Evolutionary conservation across 2,329 filamentous ascomycete genomes (phyloP).

Genomic region (Cladosporium sp.): DNA sequence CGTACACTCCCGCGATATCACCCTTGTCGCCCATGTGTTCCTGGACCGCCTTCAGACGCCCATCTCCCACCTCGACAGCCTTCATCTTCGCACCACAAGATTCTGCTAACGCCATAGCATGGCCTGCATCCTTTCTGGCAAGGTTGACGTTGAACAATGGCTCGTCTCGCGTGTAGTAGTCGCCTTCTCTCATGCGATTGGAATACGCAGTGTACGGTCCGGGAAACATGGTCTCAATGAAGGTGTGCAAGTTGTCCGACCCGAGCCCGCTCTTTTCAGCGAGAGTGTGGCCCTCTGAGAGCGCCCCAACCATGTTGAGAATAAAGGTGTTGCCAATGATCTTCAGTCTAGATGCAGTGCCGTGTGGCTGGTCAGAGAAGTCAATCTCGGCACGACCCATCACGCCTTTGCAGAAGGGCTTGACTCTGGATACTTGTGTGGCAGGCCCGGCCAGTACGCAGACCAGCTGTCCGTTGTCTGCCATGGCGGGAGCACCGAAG

Average conservation of each 20-base stretch:
- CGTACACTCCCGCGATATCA: conserved; percentile 82
- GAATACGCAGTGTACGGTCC: conserved; percentile 76
- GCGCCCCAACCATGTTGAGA: conserved; percentile 75
- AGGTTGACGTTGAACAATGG: conserved; percentile 84
- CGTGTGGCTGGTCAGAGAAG: conserved; percentile 67
- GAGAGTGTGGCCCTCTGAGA: conserved; percentile 75
- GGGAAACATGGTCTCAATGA: conserved; percentile 73
- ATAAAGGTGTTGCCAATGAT: conserved; percentile 86
- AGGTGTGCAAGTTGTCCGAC: conserved; percentile 66
- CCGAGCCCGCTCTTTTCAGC: conserved; percentile 82
- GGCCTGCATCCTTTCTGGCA: conserved; percentile 77
- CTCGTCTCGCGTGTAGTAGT: conserved; percentile 73
- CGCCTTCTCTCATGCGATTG: conserved; percentile 70
- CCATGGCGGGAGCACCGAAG: conserved; percentile 71
- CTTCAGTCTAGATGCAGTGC: conserved; percentile 72
- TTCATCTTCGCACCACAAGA: conserved; percentile 63
- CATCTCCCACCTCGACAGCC: conserved; percentile 67
- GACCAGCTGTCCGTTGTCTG: conserved; percentile 70
- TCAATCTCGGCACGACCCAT: conserved; percentile 70
- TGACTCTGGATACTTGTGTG: conserved; percentile 62
- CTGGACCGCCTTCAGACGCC: conserved; percentile 69
- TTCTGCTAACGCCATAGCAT: conserved; percentile 70
- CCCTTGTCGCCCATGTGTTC: conserved; percentile 69
- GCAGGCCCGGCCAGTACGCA: conserved; percentile 71
- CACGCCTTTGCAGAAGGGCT: conserved; percentile 72